Evolutionary conservation across 768 basidiomycete species (phyloP).

Genomic region (Auriscalpium orientale): DNA sequence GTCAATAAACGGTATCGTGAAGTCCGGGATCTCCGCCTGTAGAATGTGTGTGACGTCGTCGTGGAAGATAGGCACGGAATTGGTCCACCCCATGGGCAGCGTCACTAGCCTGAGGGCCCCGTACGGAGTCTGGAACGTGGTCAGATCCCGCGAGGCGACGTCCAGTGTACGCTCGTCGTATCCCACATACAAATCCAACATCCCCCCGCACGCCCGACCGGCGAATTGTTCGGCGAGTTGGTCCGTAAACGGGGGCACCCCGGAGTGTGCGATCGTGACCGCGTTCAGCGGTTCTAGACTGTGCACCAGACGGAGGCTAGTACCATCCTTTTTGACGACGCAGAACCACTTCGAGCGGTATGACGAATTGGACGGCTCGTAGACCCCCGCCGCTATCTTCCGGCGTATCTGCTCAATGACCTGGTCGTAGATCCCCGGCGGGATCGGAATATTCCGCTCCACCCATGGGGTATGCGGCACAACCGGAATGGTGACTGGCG

Average conservation of each 20-base stretch:
- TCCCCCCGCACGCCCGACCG: conserved; percentile 15
- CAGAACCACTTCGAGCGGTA: conserved; percentile 20
- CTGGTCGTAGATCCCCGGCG: conserved; percentile 11
- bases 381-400: conserved; percentile 31
- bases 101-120: conserved; percentile 24
- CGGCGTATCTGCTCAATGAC: conserved; percentile 25
- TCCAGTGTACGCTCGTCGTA: conserved; percentile 28
- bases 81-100: conserved; percentile 36
- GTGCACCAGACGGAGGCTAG: conserved; percentile 16
- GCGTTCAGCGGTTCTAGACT: conserved; percentile 20
- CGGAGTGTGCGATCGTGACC: conserved; percentile 14
- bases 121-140: conserved; percentile 33
- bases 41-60: conserved; percentile 32
- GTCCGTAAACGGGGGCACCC: conserved; percentile 14
- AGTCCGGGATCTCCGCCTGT: conserved; percentile 31
- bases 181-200: conserved; percentile 21
- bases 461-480: conserved; percentile 22
- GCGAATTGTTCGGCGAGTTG: conserved; percentile 17
- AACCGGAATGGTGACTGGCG: conserved; percentile 25
- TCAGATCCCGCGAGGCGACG: conserved; percentile 28
- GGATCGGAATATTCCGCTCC: conserved; percentile 17
- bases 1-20: conserved; percentile 32
- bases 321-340: conserved; percentile 16
- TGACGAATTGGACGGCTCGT: conserved; percentile 18
- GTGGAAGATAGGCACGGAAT: conserved; percentile 33